Evolutionary conservation across 768 basidiomycete genomes (phyloP).

Genomic region (Cystobasidium tubakii): DNA sequence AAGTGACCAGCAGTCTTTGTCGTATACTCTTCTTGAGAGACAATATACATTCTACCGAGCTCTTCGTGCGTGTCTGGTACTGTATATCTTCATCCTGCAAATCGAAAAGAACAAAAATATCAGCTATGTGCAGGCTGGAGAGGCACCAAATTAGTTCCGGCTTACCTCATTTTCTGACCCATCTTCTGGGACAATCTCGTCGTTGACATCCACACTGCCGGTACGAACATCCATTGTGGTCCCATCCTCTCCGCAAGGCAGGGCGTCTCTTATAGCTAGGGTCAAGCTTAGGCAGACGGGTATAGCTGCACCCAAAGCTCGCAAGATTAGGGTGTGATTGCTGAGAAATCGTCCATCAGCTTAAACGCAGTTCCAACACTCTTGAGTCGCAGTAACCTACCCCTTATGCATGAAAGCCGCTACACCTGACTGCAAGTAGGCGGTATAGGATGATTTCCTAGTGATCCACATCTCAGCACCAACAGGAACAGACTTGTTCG

Average conservation of each 20-base stretch:
- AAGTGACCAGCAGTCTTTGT: conserved; percentile 20
- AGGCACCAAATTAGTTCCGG: too few relatives aligned
- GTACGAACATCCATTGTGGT: conserved; percentile 57
- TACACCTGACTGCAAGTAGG: conserved; percentile 43
- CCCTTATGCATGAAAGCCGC: conserved; percentile 43
- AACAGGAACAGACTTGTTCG: not conserved
- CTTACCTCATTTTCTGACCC: conserved; percentile 56
- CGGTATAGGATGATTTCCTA: conserved; percentile 36
- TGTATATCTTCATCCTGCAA: conserved; percentile 44
- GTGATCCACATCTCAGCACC: conserved; percentile 38
- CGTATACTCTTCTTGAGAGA: conserved; percentile 33
- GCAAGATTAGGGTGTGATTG: conserved; percentile 66
- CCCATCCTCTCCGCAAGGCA: conserved; percentile 67
- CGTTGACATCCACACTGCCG: conserved; percentile 51
- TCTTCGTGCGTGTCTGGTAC: conserved; percentile 42
- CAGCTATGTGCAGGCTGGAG: too few relatives aligned
- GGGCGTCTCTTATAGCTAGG: conserved; percentile 64
- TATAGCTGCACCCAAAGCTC: conserved; percentile 84
- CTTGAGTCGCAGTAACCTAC: conserved; percentile 32
- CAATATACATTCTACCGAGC: conserved; percentile 38
- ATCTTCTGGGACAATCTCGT: conserved; percentile 71
- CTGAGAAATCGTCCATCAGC: conserved; percentile 50
- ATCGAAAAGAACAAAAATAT: too few relatives aligned
- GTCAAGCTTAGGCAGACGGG: conserved; percentile 68
- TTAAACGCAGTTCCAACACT: not conserved